These are phyloP conservation scores for Carallia pectinifolia DNA, from an alignment of 345 rosid species.

Conservation along the genomic window DNA sequence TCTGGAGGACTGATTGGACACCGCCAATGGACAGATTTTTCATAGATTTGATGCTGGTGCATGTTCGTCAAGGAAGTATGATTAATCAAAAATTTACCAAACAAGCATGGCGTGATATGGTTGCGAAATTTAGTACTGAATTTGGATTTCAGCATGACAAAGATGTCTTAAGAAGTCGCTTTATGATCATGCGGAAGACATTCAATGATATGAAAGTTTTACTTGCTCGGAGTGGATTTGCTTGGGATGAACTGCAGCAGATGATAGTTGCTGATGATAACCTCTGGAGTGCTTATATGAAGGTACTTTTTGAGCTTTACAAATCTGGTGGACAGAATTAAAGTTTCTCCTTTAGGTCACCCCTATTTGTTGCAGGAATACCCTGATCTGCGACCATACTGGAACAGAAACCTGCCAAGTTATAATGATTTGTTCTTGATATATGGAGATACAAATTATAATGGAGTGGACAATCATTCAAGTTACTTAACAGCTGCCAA, in stretches of 20 bases:
- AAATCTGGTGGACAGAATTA: slow-evolving; percentile 1
- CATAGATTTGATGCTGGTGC: slow-evolving; percentile 48
- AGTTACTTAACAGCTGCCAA: slow-evolving; percentile 20
- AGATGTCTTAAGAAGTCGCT: slow-evolving; percentile 40
- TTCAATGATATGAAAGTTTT: slow-evolving; percentile 21
- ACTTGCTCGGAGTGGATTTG: slow-evolving; percentile 21
- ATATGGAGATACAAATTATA: slow-evolving; percentile 30
- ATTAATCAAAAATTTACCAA: slow-evolving; percentile 30
- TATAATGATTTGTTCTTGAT: slow-evolving; percentile 50
- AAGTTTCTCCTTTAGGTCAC: slow-evolving; percentile 12
- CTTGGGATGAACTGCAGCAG: slow-evolving; percentile 24
- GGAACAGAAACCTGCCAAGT: slow-evolving; percentile 39
- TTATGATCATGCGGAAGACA: slow-evolving; percentile 16
- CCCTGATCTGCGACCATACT: slow-evolving; percentile 37
- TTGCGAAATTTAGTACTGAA: slow-evolving; percentile 38
- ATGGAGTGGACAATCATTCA: slow-evolving; percentile 14
- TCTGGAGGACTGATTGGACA: slow-evolving; percentile 38
- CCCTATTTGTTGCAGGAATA: slow-evolving; percentile 37
- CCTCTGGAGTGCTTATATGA: slow-evolving; percentile 40
- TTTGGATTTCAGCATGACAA: slow-evolving; percentile 40
- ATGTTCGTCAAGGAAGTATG: slow-evolving; percentile 43
- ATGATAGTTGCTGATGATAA: slow-evolving; percentile 34
- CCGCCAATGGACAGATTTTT: slow-evolving; percentile 50
- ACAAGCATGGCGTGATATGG: slow-evolving; percentile 49
- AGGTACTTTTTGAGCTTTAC: slow-evolving; percentile 31